Evolutionary conservation across 2,329 filamentous ascomycete genomes (phyloP), one percentile per base, ranked within the genome.

Genomic region (Penicillium sp.): DNA sequence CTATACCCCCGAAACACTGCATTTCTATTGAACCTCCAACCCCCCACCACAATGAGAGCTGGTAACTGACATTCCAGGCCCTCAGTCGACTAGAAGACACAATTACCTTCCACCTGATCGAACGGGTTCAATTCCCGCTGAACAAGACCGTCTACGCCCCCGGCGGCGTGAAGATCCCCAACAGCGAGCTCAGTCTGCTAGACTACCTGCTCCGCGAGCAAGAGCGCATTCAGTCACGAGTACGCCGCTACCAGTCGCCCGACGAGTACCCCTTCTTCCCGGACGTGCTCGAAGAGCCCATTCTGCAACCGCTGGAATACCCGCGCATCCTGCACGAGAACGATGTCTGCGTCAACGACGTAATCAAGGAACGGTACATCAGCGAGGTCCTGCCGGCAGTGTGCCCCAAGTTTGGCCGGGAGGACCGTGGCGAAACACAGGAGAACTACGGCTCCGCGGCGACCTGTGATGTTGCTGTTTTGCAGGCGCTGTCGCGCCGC

Each of bases 191-290:
- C 56, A 92, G 89, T 74, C 90, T 99, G 73, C 86, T 96, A 74
- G 94, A 97, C 81, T 99, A 93, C 89, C 89, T 96, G 73, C 86
- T 97, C 29, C 84, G 83, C 66, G 90, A 96, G 75, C 91, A 96
- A 73, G 94, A 99, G 78, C 88, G 86, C 62, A 81, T 97, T 6
- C 93, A 99, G 74, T 96, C 93, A 15, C 85, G 91, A 52, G 93
- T 99, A 66, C 91, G 94, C 66, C 91, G 94, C 73, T 99, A 92
- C 81, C 88, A 99, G 75, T 91, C 91, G 0, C 94, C 94, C 40
- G 94, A 99, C 81, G 94, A 99, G 78, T 93, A 96, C 75, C 91
- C 94, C 23, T 99, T 97, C 85, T 99, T 97, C 80, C 91, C 92
- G 1, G 84, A 89, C 31, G 88, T 86, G 10, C 81, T 97, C 41